A percentile compares a stretch with the other conserved stretches of the same genome.
phyloP scores from a whole-genome alignment of 139 green algal genomes.

The Volvox reticuliferus region DNA sequence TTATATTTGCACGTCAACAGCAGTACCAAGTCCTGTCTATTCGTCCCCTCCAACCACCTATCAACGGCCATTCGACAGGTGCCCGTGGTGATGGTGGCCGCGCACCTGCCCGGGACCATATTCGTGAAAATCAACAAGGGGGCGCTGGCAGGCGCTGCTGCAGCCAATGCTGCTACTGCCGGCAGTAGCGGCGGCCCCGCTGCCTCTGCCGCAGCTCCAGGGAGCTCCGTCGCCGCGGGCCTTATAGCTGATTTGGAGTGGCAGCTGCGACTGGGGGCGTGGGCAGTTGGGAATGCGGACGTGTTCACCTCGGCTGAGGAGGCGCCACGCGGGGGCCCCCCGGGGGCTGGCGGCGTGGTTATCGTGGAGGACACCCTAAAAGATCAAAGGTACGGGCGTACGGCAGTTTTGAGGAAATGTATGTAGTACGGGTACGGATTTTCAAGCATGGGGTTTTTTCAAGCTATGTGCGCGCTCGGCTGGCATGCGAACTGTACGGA shows the following conservation, averaged over 20 bases:
- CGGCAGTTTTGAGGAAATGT: no score
- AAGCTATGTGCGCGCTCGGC: no score
- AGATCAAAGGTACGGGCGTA: not conserved
- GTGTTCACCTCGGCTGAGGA: not conserved
- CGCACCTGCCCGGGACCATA: slow-evolving; percentile 35
- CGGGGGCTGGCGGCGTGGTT: slow-evolving; percentile 14
- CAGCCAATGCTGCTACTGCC: not conserved
- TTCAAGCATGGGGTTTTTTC: no score
- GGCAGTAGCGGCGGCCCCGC: not conserved
- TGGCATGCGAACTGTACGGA: no score
- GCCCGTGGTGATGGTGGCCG: slow-evolving; percentile 35
- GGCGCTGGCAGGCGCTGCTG: not conserved
- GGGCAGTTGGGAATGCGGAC: not conserved
- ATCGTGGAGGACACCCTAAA: slow-evolving; percentile 11
- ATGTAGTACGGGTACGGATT: no score
- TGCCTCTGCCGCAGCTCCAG: not conserved
- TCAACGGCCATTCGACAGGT: not conserved
- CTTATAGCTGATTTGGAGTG: slow-evolving; percentile 1
- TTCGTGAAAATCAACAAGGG: not conserved
- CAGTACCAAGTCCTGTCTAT: not conserved
- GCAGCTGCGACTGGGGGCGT: slow-evolving; percentile 34
- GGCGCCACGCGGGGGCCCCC: not conserved
- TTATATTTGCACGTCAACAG: no score
- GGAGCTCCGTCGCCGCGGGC: not conserved
- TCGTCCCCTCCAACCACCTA: not conserved